phyloP scores from a whole-genome alignment of 768 basidiomycete genomes.

The Russula compacta region DNA sequence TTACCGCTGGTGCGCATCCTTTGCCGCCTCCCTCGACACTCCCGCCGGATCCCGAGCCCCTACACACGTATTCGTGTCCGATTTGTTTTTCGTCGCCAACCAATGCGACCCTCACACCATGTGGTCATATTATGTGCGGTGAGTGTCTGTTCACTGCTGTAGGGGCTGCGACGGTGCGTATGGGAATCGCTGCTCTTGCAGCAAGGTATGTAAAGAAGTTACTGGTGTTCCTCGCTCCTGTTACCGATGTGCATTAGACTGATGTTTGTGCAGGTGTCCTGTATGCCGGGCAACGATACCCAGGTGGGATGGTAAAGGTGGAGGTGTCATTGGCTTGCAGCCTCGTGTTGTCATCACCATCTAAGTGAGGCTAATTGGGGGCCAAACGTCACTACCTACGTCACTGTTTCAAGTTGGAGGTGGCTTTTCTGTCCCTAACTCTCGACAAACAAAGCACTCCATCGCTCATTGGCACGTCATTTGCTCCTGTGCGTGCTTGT shows the following conservation, averaged over 20 bases:
- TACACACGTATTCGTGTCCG: conserved; percentile 18
- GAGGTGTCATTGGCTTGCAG: conserved; percentile 19
- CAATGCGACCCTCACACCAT: conserved; percentile 20
- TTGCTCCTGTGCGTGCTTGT: neutral
- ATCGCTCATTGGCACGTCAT: neutral
- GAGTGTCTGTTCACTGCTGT: conserved; percentile 20
- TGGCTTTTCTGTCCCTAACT: neutral
- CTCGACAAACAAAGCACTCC: neutral
- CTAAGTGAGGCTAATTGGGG: neutral
- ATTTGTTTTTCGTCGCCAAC: conserved; percentile 19
- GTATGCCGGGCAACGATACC: conserved; percentile 20
- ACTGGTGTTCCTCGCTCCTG: neutral
- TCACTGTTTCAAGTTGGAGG: neutral
- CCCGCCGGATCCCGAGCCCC: conserved; percentile 6
- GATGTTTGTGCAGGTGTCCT: conserved; percentile 11
- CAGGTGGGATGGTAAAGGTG: conserved; percentile 19
- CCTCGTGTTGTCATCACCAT: conserved; percentile 17
- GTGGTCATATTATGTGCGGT: conserved; percentile 21
- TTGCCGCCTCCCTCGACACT: neutral
- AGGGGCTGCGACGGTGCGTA: conserved; percentile 12
- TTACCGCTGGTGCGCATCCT: neutral
- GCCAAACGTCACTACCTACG: neutral
- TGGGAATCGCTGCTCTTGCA: conserved; percentile 15
- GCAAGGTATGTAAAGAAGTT: conserved; percentile 9
- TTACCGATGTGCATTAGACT: neutral